Conservation (phyloP, 768 basidiomycete genomes). For the Boletus barrowsii region DNA sequence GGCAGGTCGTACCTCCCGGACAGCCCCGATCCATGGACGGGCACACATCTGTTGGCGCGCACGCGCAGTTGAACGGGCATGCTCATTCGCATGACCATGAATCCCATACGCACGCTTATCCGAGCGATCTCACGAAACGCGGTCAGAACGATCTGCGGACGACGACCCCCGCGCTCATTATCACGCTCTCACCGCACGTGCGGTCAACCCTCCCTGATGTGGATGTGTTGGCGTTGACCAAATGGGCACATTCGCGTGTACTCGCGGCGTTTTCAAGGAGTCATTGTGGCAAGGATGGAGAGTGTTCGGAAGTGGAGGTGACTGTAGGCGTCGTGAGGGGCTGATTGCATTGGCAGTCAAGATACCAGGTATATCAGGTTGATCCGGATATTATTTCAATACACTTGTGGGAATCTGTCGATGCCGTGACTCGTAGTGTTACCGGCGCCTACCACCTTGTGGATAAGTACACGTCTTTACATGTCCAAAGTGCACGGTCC, state of each 20-base stretch:
- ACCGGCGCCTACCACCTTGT: too few relatives aligned
- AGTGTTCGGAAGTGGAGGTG: constrained; percentile 52
- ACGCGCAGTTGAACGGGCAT: constrained; percentile 10
- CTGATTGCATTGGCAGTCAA: constrained; percentile 19
- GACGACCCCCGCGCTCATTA: constrained; percentile 50
- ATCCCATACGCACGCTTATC: not conserved
- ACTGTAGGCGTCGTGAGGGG: constrained; percentile 73
- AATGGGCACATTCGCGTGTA: constrained; percentile 73
- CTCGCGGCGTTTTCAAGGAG: constrained; percentile 46
- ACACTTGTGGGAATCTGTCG: too few relatives aligned
- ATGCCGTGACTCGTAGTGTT: too few relatives aligned
- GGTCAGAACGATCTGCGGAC: not conserved
- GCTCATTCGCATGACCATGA: constrained; percentile 10
- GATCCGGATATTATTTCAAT: too few relatives aligned
- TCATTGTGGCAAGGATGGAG: constrained; percentile 27
- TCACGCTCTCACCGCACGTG: constrained; percentile 81
- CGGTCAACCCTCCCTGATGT: constrained; percentile 60
- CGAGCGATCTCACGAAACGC: constrained; percentile 3
- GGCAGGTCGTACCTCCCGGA: constrained; percentile 67
- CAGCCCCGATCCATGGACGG: constrained; percentile 18
- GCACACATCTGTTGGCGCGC: not conserved
- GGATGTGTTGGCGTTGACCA: constrained; percentile 68
- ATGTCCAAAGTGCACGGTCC: too few relatives aligned
- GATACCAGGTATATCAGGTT: too few relatives aligned
- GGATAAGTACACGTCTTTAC: too few relatives aligned